Evolutionary conservation across 2,329 filamentous ascomycete genomes (phyloP), one percentile per base, ranked within the genome.

Genomic region (Fusarium subglutinans): DNA sequence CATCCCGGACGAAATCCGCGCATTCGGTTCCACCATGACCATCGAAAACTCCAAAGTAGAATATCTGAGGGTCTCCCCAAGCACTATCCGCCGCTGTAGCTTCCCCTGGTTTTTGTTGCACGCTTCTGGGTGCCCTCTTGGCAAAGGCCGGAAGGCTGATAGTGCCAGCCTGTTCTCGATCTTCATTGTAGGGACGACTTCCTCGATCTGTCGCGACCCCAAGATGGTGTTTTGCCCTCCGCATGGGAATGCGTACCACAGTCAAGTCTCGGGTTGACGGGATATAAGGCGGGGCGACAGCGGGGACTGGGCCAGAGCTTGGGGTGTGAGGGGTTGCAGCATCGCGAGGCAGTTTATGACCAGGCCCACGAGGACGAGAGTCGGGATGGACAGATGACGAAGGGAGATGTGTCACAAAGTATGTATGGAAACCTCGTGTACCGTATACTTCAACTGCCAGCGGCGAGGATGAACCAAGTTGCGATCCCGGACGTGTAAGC

Each of bases 1-100:
- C 90, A 69, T 98, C 94, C 66, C 91, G 89, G 75, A 98, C 83
- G 77, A 98, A 98, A 24, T 92, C 91, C 68, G 94, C 95, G 82
- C 96, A 98, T 81, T 98, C 93, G 26, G 86, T 89, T 26, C 96
- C 96, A 15, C 96, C 96, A 84, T 99, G 96, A 6, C 96, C 96
- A 82, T 99, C 96, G 79, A 98, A 99, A 3, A 98, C 91, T 3
- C 90, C 95, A 87, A 98, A 99, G 82, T 98, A 99, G 83, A 99
- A 99, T 40, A 98, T 92, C 81, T 98, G 96, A 3, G 96, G 96
- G 80, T 98, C 96, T 6, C 96, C 96, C 72, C 90, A 93, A 4
- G 93, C 90, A 73, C 92, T 93, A 66, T 94, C 93, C 11, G 94
- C 94, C 15, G 87, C 90, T 30, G 89, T 94, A 56, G 89, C 91